Evolutionary conservation across 148 eudicot species (phyloP).

Genomic region (Rhododendron ferrugineum): DNA sequence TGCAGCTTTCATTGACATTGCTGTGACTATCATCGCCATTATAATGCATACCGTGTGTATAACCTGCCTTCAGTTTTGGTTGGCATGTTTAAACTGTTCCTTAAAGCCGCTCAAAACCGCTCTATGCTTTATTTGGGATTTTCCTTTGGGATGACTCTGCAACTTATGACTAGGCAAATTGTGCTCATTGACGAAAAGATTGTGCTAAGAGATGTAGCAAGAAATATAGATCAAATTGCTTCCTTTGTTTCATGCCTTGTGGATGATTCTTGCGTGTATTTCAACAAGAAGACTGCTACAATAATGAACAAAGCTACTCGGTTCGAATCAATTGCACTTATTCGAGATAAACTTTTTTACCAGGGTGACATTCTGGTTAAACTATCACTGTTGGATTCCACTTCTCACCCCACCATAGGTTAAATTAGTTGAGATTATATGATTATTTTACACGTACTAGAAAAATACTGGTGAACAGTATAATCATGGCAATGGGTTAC

Average conservation of each 20-base stretch:
- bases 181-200: background rate
- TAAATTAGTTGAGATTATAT: too few species aligned
- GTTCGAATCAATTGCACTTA: too few species aligned
- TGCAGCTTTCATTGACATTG: background rate
- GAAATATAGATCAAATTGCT: background rate
- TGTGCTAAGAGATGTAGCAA: background rate
- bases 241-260: conserved; percentile 1
- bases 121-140: background rate
- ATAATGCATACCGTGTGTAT: conserved; percentile 19
- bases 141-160: background rate
- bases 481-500: too few species aligned
- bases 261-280: background rate
- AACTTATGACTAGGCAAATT: background rate
- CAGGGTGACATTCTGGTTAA: too few species aligned
- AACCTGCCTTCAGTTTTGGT: conserved; percentile 12
- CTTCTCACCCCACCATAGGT: too few species aligned
- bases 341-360: too few species aligned
- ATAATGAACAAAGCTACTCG: too few species aligned
- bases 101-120: background rate
- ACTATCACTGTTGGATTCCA: too few species aligned
- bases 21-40: background rate
- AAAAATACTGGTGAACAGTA: too few species aligned
- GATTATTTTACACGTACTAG: too few species aligned
- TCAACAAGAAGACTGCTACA: too few species aligned
- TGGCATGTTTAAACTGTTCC: background rate